phyloP scores from a whole-genome alignment of 768 basidiomycete species.

The Baorangia bicolor region DNA sequence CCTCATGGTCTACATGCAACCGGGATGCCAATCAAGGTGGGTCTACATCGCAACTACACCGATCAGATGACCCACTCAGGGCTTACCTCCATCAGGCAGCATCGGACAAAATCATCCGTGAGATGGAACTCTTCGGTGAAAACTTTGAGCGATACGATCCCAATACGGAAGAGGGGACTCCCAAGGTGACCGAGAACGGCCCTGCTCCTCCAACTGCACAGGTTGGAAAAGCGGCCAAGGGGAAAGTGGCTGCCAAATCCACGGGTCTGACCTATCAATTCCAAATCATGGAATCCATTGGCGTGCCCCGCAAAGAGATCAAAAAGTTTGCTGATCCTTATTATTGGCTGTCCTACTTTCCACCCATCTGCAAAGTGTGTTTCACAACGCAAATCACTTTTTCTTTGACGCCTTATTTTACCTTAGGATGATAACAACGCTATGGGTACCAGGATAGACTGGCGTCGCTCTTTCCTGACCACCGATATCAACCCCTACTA shows the following conservation, averaged over 20 bases:
- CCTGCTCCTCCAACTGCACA: slow-evolving; percentile 45
- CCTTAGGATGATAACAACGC: slow-evolving; percentile 68
- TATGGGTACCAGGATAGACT: slow-evolving; percentile 95
- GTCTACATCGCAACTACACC: slow-evolving; percentile 24
- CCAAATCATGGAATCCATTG: slow-evolving; percentile 96
- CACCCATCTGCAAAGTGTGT: slow-evolving; percentile 86
- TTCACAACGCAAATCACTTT: background rate
- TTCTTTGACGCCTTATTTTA: background rate
- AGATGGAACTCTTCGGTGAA: slow-evolving; percentile 92
- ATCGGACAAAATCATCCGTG: slow-evolving; percentile 96
- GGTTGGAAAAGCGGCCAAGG: slow-evolving; percentile 88
- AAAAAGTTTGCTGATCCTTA: slow-evolving; percentile 96
- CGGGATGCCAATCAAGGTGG: slow-evolving; percentile 98
- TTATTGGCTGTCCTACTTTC: slow-evolving; percentile 92
- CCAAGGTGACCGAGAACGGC: slow-evolving; percentile 42
- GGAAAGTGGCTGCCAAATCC: slow-evolving; percentile 89
- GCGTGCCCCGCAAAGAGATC: slow-evolving; percentile 84
- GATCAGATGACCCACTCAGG: background rate
- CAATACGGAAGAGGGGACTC: slow-evolving; percentile 44
- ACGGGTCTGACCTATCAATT: slow-evolving; percentile 96
- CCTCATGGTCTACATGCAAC: slow-evolving; percentile 99
- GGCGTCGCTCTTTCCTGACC: slow-evolving; percentile 92
- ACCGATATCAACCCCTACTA: slow-evolving; percentile 97
- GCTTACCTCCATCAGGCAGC: slow-evolving; percentile 60
- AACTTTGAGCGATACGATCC: slow-evolving; percentile 67